Base-by-base conservation (phyloP, 2,329 filamentous ascomycete genomes). In the Pseudogymnoascus sp. region DNA sequence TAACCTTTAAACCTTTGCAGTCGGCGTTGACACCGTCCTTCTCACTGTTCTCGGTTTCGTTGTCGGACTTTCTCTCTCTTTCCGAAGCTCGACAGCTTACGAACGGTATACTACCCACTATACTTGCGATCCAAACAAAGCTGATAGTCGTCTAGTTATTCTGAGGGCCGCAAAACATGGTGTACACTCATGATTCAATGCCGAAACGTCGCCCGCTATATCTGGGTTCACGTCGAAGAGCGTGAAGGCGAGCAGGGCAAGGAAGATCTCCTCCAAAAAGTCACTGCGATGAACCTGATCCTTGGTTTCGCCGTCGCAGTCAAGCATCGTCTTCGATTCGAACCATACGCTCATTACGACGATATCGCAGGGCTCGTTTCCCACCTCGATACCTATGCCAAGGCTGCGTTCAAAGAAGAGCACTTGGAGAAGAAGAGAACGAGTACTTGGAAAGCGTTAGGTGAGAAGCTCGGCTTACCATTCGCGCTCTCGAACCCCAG, bases 321-420 rank as follows among this genome's bases (percentile, higher is more conserved):
- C 65, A 93, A 93, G 77, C 91, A 95, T 76, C 87, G 86, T 70
- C 83, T 96, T 34, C 89, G 91, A 34, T 93, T 93, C 73, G 90
- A 96, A 73, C 90, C 91, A 1, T 90, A 89, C 69, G 85, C 87
- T 36, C 83, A 87, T 62, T 93, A 95, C 73, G 82, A 87, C 1
- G 91, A 95, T 70, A 79, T 96, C 4, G 77, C 83, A 39, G 83
- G 86, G 18, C 79, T 92, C 12, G 82, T 93, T 31, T 81, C 82
- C 14, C 87, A 92, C 71, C 80, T 96, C 31, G 83, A 90, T 67
- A 93, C 89, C 0, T 91, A 91, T 70, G 89, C 91, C 65, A 85
- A 79, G 64, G 73, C 76, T 5, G 83, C 81, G 8, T 79, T 78
- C 10, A 69, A 74, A 0, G 75, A 78, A 11, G 73, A 83, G 60